A percentile compares a stretch with the other conserved stretches of the same genome.
Conservation (phyloP, 768 basidiomycete species). For the Tulasnella sp. region DNA sequence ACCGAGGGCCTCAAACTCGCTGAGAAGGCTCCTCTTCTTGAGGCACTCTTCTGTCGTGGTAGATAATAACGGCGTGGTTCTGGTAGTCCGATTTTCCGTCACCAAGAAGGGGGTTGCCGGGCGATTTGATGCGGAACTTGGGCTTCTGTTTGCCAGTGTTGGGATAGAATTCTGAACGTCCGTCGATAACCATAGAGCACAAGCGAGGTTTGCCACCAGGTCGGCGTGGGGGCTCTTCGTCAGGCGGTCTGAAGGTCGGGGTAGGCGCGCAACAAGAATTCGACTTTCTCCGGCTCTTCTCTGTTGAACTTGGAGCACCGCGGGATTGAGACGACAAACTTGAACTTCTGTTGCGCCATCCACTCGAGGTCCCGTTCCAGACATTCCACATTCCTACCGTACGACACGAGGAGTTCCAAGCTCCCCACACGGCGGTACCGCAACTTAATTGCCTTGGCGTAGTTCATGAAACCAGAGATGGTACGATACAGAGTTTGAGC, state of each 20-base stretch:
- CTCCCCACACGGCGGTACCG: conserved; percentile 97
- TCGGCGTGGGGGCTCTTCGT: conserved; percentile 88
- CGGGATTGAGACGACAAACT: conserved; percentile 98
- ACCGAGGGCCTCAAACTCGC: conserved; percentile 90
- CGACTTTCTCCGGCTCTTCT: conserved; percentile 97
- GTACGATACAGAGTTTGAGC: conserved; percentile 99
- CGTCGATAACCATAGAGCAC: conserved; percentile 93
- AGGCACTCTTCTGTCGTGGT: conserved; percentile 97
- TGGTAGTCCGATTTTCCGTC: conserved; percentile 99
- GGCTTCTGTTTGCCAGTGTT: conserved; percentile 82
- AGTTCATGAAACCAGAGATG: conserved; percentile 99
- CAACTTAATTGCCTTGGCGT: conserved; percentile 97
- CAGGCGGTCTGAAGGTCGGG: conserved; percentile 98
- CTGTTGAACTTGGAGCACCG: conserved; percentile 99
- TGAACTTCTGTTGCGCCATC: conserved; percentile 97
- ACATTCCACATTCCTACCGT: conserved; percentile 94
- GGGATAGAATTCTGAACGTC: conserved; percentile 89
- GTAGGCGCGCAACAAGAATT: conserved; percentile 93
- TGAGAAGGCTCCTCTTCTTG: conserved; percentile 96
- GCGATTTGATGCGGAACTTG: conserved; percentile 97
- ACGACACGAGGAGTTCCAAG: conserved; percentile 94
- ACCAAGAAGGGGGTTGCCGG: conserved; percentile 96
- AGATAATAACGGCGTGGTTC: conserved; percentile 98
- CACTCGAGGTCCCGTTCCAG: conserved; percentile 93
- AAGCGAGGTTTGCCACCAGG: conserved; percentile 92